Conservation (phyloP, 257 asterid species). For the Oldenlandia corymbosa region DNA sequence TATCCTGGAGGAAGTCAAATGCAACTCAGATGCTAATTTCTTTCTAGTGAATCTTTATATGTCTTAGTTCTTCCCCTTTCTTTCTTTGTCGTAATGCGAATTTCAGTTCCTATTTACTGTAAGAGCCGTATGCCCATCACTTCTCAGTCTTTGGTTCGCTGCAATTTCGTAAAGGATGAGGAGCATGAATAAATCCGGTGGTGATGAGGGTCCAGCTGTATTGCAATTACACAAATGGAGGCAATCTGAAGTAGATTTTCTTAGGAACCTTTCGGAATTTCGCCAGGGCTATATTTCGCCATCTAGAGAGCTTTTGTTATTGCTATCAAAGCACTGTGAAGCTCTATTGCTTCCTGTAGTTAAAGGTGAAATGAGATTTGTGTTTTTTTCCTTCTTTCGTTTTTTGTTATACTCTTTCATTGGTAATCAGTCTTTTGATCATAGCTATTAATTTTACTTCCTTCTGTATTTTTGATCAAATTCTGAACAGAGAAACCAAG, state of each 20-base stretch:
- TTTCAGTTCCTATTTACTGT: background rate
- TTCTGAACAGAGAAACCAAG: conserved; percentile 36
- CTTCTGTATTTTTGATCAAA: background rate
- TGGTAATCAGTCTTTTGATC: conserved; percentile 12
- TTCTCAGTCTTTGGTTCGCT: background rate
- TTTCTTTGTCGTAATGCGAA: background rate
- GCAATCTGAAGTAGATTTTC: conserved; percentile 52
- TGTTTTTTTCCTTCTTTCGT: background rate
- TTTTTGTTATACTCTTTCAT: conserved; percentile 4
- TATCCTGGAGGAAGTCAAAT: background rate
- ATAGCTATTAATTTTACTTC: conserved; percentile 10
- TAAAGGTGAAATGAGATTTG: conserved; percentile 43
- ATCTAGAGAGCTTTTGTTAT: conserved; percentile 52
- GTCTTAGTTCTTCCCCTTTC: background rate
- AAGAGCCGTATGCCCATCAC: background rate
- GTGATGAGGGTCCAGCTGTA: conserved; percentile 51
- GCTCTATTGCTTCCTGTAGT: conserved; percentile 68
- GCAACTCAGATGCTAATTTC: background rate
- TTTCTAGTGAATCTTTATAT: background rate
- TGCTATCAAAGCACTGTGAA: conserved; percentile 58
- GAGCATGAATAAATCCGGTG: conserved; percentile 24
- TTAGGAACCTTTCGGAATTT: conserved; percentile 48
- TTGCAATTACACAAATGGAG: conserved; percentile 87
- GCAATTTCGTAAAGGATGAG: background rate
- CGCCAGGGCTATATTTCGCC: conserved; percentile 90